Evolutionary conservation across 2,329 filamentous ascomycete genomes (phyloP).

Genomic region (Mariannaea sp.): DNA sequence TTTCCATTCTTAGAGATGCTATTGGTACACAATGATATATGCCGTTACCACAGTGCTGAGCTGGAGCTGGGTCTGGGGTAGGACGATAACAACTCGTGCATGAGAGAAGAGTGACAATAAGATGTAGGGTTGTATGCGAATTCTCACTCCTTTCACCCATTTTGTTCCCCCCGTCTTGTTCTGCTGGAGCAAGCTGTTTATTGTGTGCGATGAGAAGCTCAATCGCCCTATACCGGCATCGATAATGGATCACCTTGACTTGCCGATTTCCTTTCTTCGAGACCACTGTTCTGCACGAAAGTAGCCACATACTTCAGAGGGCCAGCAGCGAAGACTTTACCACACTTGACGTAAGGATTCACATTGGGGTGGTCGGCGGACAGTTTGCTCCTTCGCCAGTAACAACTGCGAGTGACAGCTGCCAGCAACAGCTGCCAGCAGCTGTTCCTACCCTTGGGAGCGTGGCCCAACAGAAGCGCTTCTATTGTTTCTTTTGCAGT

Average conservation of each 20-base stretch:
- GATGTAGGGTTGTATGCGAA: conserved; percentile 3
- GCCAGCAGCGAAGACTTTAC: no score
- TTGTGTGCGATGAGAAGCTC: no score
- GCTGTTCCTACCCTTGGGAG: conserved; percentile 6
- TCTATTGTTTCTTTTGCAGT: not conserved
- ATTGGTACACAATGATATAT: conserved; percentile 8
- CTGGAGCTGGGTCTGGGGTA: conserved; percentile 19
- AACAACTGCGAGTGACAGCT: conserved; percentile 9
- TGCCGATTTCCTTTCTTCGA: no score
- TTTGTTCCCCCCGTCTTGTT: not conserved
- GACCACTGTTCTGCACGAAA: no score
- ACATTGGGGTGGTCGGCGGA: no score
- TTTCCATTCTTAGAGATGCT: not conserved
- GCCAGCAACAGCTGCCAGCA: conserved; percentile 11
- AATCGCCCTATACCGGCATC: no score
- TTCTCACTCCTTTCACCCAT: not conserved
- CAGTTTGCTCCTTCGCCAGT: conserved; percentile 9
- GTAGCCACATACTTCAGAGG: no score
- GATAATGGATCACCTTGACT: no score
- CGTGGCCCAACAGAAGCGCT: conserved; percentile 11
- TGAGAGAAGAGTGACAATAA: conserved; percentile 1
- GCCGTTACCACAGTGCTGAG: conserved; percentile 6
- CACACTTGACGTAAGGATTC: no score
- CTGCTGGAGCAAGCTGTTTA: no score
- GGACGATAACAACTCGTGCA: conserved; percentile 26